Conservation (phyloP, 2,329 filamentous ascomycete species). For the Exophiala viscosa region DNA sequence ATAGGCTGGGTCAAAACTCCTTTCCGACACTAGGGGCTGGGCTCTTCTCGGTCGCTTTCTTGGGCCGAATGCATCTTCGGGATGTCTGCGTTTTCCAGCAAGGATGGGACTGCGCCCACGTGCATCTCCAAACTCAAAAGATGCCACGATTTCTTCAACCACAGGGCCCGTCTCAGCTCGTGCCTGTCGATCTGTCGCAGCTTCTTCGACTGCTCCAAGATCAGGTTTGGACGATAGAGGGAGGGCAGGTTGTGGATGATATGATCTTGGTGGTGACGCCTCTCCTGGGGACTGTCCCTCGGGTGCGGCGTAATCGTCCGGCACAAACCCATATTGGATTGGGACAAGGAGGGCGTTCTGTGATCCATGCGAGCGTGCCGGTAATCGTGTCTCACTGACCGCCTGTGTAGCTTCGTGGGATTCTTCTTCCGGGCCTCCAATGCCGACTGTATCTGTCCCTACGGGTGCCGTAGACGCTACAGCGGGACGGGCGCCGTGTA, state of each 20-base stretch:
- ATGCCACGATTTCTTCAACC: background rate
- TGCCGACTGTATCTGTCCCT: background rate
- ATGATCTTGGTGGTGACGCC: no score
- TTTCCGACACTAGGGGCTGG: no score
- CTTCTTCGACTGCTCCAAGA: background rate
- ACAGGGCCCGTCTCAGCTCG: background rate
- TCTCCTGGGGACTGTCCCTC: no score
- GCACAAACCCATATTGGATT: no score
- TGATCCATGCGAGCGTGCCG: background rate
- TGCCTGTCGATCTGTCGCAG: background rate
- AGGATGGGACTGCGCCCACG: background rate
- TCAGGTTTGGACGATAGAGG: background rate
- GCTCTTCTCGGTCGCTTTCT: background rate
- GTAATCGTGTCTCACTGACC: background rate
- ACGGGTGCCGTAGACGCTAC: no score
- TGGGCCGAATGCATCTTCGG: background rate
- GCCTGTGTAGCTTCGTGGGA: background rate
- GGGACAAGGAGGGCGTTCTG: no score
- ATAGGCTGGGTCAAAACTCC: no score
- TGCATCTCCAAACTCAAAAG: no score
- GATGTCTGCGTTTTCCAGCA: background rate
- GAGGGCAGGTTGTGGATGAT: background rate
- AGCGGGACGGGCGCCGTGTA: no score
- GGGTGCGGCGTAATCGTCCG: no score
- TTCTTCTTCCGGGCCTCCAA: background rate